A percentile compares a stretch with the other conserved stretches of the same genome.
phyloP scores from a whole-genome alignment of 1,284 basidiomycete genomes.

The Sphagnurus paluster region DNA sequence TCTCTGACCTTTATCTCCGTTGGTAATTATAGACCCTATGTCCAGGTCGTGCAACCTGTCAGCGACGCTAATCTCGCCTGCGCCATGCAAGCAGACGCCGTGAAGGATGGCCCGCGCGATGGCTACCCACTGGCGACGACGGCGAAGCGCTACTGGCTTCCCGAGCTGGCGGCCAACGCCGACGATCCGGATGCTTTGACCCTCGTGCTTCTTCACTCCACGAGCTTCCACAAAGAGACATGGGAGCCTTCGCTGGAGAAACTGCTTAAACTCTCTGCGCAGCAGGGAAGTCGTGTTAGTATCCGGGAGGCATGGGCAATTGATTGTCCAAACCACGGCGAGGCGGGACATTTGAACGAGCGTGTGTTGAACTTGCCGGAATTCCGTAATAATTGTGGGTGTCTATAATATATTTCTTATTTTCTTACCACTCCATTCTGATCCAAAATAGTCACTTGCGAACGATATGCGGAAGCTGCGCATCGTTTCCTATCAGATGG shows the following conservation, averaged over 20 bases:
- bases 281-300: conserved; percentile 26
- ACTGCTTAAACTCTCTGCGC: conserved; percentile 34
- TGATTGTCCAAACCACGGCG: conserved; percentile 56
- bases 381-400: conserved; percentile 44
- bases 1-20: no score
- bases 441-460: conserved; percentile 50
- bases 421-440: conserved; percentile 1
- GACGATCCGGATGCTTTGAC: conserved; percentile 45
- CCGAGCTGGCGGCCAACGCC: conserved; percentile 34
- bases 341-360: conserved; percentile 43
- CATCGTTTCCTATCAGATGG: conserved; percentile 51
- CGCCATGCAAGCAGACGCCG: conserved; percentile 34
- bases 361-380: conserved; percentile 36
- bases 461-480: conserved; percentile 53
- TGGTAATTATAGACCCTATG: conserved; percentile 5
- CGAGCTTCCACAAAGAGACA: conserved; percentile 67
- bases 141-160: conserved; percentile 57
- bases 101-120: conserved; percentile 31
- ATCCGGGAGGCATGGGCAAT: conserved; percentile 52
- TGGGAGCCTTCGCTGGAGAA: conserved; percentile 58
- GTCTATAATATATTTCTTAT: no score
- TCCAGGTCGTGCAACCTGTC: conserved; percentile 2
- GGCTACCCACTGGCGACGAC: conserved; percentile 50
- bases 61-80: background rate
- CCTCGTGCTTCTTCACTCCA: conserved; percentile 58